Base-by-base conservation (phyloP, 2,329 filamentous ascomycete genomes). In the Tolypocladium amazonense region DNA sequence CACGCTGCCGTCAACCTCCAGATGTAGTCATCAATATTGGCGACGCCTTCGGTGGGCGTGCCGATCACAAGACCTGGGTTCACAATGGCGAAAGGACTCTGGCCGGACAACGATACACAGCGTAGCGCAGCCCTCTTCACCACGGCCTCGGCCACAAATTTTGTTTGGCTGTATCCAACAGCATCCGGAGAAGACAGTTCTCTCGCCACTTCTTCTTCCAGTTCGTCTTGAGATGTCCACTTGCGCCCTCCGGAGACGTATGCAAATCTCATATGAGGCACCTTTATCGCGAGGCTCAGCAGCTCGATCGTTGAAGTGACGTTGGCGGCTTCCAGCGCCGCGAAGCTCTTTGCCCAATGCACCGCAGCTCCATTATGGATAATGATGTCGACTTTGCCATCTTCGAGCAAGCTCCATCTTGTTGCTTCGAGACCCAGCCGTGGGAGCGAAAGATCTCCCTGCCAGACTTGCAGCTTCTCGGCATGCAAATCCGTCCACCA, bases 61-160 rank as follows among this genome's bases (percentile, higher is more conserved):
- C 65, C 65, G 14, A 67, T 61, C 5, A 67, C 63, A 14, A 64
- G 62, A 47, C 62, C 65, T 3, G 60, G 61, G 5, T 37, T 57
- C 27, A 59, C 30, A 7, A 57, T 39, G 39, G 58, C 33, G 23
- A 59, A 52, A 20, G 54, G 39, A 15, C 41, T 45, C 33, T 27
- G 20, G 25, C 55, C 54, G 6, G 39, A 30, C n/a, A 2, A 14
- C 9, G 39, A 43, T 15, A 43, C 33, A 9, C 59, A 23, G 12
- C 65, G 61, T 5, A 56, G 56, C 4, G 65, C 64, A 1, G 62
- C 63, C 15, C 65, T 58, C 23, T 56, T 62, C 9, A 65, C 62
- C 27, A 67, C 33, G 1, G 62, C 60, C 25, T 67, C 64, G 3
- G 65, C 58, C 9, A 67, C 65, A 39, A 67, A 67, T 53, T 67